Conservation (phyloP, 2,329 filamentous ascomycete species). For the Colletotrichum musicola region DNA sequence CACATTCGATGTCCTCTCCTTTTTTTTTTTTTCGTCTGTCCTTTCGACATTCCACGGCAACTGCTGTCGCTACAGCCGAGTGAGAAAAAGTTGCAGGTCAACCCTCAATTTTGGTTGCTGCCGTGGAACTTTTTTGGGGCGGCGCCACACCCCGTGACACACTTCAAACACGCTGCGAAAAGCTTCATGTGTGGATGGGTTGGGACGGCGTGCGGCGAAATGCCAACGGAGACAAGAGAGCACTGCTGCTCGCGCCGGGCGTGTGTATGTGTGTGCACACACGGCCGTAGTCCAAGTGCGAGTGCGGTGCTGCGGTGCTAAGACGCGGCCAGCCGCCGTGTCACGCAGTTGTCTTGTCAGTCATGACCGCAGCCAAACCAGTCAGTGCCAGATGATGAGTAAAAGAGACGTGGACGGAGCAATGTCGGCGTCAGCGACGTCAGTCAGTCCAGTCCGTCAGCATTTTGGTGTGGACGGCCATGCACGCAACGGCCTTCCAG, state of each 20-base stretch:
- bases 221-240: constrained; percentile 1
- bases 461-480: constrained; percentile 3
- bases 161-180: constrained; percentile 32
- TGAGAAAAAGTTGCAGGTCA: background rate
- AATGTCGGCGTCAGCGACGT: constrained; percentile 21
- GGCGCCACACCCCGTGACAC: constrained; percentile 16
- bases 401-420: constrained; percentile 4
- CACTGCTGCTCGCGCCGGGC: background rate
- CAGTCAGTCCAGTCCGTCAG: background rate
- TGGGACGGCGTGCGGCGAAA: background rate
- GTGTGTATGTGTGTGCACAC: background rate
- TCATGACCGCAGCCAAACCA: constrained; percentile 11
- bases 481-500: background rate
- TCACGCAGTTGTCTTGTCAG: constrained; percentile 8
- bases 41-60: constrained; percentile 2
- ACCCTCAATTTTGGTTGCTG: constrained; percentile 4
- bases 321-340: constrained; percentile 22
- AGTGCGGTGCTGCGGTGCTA: constrained; percentile 15
- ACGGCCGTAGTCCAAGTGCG: constrained; percentile 7
- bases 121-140: constrained; percentile 6
- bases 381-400: constrained; percentile 16
- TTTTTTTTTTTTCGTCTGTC: too few species aligned
- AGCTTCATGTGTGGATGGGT: constrained; percentile 14
- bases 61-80: too few species aligned
- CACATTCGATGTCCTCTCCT: constrained; percentile 20